Base-by-base conservation (phyloP, 2,329 filamentous ascomycete species). In the Pezicula carpinea region DNA sequence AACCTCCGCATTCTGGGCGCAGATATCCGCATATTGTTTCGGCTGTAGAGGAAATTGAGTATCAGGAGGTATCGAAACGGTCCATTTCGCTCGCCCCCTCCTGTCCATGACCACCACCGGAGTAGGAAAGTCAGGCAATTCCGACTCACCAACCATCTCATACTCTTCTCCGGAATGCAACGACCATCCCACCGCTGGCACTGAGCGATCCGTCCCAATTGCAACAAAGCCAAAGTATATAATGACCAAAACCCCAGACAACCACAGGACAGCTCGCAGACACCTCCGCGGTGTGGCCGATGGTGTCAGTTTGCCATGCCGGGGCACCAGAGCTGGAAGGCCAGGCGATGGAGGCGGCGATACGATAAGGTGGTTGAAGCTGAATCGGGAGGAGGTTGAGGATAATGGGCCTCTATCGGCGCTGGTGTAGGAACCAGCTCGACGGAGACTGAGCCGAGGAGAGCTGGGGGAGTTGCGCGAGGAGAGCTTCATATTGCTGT, bases 41-140 rank as follows among this genome's bases (percentile, higher is more conserved):
- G 79, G 75, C 0, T 73, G 66, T 2, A 93, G 65, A 1, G 89
- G 89, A 50, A 92, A 92, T 3, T 73, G 70, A 39, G 75, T 71
- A 48, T 74, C 75, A 6, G 75, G 71, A 1, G 89, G 89, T 32
- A 95, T 90, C 1, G 81, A 89, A 10, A 95, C 78, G 0, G 89
- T 93, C 89, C 89, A 95, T 62, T 79, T 84, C 10, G 81, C 72
- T 43, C 74, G 76, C 3, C 85, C 85, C 38, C 73, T 71, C 21
- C 71, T 68, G 65, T 90, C 86, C 13, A 75, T 79, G 39, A 91
- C 73, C 5, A 88, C 75, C 17, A 93, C 74, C 0, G 87, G 85
- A 0, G 84, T 85, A 0, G 88, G 83, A 52, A 87, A 82, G 22
- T 84, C 75, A 0, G 87, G 87, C n/a, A 89, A 65, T 35, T 72